Evolutionary conservation across 345 rosid species (phyloP), one percentile per base, ranked within the genome.

Genomic region (Nasturtium officinale): DNA sequence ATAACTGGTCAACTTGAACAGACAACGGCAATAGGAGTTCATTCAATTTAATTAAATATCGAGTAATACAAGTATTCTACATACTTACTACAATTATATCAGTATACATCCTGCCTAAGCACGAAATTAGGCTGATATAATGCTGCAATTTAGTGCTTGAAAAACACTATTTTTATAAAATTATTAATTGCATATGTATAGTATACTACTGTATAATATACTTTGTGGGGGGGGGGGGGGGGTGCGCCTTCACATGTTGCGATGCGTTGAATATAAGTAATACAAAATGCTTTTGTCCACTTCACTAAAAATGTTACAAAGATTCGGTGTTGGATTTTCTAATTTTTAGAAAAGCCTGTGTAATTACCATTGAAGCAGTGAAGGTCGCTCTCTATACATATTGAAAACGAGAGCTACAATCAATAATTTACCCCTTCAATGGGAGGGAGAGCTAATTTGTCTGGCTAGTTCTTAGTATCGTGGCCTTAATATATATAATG

Each of bases 311-410:
- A 47, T 69, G 76, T 62, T 63, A 63, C 54, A 70, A 76, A 76
- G 76, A 76, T 76, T 76, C 80, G 80, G 71, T 62, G 53, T 63
- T 76, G 71, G 80, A 76, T 76, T 76, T 76, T 70, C 71, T 76
- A 76, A 56, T 9, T 55, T 55, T 38, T 16, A 52, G 26, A 37
- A 68, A 67, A 75, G 64, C 51, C 50, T 42, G 64, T 75, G 38
- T 32, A 32, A 56, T 69, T 70, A 63, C 71, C 76, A 71, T 63
- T 56, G 63, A 17, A 63, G 76, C 45, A 76, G 74, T 76, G 74
- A 76, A 62, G 54, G 76, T 76, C 71, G 76, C 76, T 76, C 70
- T 70, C 79, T 48, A 70, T 76, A 61, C 66, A 76, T 70, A 54
- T 35, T 70, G 80, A 76, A 76, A 76, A 76, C 38, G 71, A 76